Conservation (phyloP, 2,329 filamentous ascomycete species). For the Botrytis medusae region DNA sequence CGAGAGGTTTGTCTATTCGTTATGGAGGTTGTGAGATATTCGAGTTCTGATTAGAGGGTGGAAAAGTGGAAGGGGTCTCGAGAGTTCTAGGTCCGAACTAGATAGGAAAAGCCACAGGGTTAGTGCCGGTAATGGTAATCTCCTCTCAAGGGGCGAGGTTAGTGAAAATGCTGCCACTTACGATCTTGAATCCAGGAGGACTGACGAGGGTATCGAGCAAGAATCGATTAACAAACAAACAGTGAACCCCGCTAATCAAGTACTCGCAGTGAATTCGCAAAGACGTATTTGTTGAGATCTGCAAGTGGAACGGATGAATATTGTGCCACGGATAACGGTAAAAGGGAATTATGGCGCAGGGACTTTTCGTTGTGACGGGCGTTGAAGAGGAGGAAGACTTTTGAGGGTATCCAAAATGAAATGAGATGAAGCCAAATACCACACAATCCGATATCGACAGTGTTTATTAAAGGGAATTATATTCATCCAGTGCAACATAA, state of each 20-base stretch:
- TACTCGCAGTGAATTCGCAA: slow-evolving; percentile 3
- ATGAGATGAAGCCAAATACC: background rate
- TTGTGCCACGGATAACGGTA: slow-evolving; percentile 7
- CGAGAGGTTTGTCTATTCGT: slow-evolving; percentile 15
- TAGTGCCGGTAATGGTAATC: background rate
- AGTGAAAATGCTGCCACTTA: background rate
- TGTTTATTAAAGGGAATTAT: background rate
- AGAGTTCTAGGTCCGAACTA: background rate
- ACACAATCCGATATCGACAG: background rate
- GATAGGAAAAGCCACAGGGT: background rate
- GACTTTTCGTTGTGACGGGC: background rate
- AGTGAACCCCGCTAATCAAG: background rate
- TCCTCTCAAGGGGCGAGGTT: background rate
- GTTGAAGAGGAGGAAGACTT: background rate
- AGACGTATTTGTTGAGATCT: background rate
- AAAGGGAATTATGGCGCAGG: slow-evolving; percentile 14
- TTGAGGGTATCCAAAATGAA: background rate
- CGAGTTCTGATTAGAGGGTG: background rate
- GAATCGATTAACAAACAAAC: background rate
- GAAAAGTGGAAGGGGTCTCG: background rate
- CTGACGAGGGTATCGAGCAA: background rate
- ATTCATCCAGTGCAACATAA: background rate
- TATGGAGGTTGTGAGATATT: background rate
- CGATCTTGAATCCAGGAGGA: background rate
- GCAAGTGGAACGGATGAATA: background rate